Evolutionary conservation across 176 grass and related monocot species (phyloP).

Genomic region (Phyllostachys edulis): DNA sequence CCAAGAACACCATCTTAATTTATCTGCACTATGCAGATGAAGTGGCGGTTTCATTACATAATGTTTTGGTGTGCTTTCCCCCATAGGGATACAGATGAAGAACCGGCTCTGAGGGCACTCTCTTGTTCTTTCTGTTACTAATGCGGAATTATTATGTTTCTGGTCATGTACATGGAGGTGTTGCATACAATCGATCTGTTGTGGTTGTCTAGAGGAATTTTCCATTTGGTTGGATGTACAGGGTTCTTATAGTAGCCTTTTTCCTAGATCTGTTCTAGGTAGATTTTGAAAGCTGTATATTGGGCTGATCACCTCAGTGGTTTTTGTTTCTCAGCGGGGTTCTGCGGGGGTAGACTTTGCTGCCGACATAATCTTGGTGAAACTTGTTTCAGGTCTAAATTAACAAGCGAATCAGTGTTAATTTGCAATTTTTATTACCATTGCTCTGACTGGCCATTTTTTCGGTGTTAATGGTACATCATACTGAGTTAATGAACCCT

Average conservation of each 20-base stretch:
- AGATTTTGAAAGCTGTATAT: constrained; percentile 39
- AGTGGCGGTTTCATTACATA: neutral
- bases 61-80: neutral
- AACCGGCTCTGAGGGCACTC: neutral
- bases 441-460: neutral
- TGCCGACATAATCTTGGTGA: neutral
- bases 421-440: neutral
- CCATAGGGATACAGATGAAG: neutral
- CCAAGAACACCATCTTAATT: constrained; percentile 12
- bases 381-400: neutral
- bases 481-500: neutral
- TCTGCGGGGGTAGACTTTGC: neutral
- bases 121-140: neutral
- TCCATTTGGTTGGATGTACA: constrained; percentile 44
- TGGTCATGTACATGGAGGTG: constrained; percentile 17
- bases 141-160: constrained; percentile 2
- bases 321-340: neutral
- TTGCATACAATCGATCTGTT: constrained; percentile 16
- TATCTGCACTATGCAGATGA: constrained; percentile 3
- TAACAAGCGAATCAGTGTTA: neutral
- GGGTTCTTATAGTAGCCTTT: constrained; percentile 18
- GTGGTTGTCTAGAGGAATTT: constrained; percentile 25
- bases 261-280: neutral
- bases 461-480: neutral
- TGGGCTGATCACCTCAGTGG: neutral